phyloP scores from a whole-genome alignment of 306 rosid species.

The Prunus mira region DNA sequence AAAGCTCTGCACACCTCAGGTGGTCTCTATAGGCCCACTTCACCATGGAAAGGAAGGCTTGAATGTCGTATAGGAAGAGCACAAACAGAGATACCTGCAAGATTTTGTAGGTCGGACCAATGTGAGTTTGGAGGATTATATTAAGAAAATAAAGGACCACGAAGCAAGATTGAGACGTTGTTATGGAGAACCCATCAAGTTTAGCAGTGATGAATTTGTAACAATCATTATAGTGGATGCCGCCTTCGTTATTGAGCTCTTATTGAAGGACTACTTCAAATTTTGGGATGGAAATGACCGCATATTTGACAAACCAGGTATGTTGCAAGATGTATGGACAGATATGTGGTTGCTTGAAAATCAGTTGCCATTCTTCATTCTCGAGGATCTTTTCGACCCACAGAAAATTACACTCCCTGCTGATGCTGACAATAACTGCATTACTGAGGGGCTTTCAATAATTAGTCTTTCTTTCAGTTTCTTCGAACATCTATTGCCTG shows the following conservation, averaged over 20 bases:
- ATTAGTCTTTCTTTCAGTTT: slow-evolving; percentile 18
- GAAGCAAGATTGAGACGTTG: neutral
- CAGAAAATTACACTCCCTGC: neutral
- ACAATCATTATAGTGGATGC: slow-evolving; percentile 20
- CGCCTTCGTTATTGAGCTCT: slow-evolving; percentile 11
- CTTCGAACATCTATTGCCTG: neutral
- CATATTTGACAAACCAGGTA: slow-evolving; percentile 21
- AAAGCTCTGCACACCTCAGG: slow-evolving; percentile 22
- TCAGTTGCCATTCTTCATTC: slow-evolving; percentile 40
- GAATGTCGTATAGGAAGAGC: slow-evolving; percentile 16
- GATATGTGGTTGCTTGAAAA: slow-evolving; percentile 40
- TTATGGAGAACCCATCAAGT: slow-evolving; percentile 4
- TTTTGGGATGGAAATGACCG: neutral
- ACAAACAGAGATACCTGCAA: slow-evolving; percentile 10
- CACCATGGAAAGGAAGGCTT: slow-evolving; percentile 21
- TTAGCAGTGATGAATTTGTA: neutral
- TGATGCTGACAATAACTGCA: neutral
- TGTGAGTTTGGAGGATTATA: neutral
- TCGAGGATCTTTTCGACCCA: slow-evolving; percentile 5
- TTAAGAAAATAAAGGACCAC: neutral
- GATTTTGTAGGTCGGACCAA: slow-evolving; percentile 4
- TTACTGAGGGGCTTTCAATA: neutral
- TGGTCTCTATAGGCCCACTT: slow-evolving; percentile 26
- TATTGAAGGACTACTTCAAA: neutral
- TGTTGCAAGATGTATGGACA: slow-evolving; percentile 17